These are phyloP conservation scores for Nitzschia putrida DNA, from an alignment of 108 stramenopile genomes.

Conservation along the genomic window DNA sequence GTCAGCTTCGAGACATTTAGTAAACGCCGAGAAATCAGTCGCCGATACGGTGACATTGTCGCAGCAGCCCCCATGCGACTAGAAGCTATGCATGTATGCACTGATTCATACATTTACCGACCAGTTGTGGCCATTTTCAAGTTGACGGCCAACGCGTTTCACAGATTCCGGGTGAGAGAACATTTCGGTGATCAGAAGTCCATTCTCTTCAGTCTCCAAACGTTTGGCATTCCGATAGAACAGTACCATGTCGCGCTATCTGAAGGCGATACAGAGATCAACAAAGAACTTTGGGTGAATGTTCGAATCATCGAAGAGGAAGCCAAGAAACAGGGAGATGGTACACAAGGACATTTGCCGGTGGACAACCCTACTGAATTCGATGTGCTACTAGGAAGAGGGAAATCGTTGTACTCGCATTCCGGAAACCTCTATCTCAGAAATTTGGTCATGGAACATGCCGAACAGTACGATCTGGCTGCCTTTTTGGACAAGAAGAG, in stretches of 20 bases:
- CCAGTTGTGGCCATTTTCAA: slow-evolving; percentile 6
- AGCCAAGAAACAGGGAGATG: too few species aligned
- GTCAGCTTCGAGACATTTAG: background rate
- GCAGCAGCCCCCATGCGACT: slow-evolving; percentile 4
- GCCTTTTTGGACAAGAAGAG: slow-evolving; percentile 15
- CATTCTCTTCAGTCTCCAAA: slow-evolving; percentile 1
- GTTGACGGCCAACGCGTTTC: background rate
- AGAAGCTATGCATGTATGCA: slow-evolving; percentile 16
- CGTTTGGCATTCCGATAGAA: slow-evolving; percentile 15
- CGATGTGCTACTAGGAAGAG: slow-evolving; percentile 30
- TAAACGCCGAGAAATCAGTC: slow-evolving; percentile 9
- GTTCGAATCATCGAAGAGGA: too few species aligned
- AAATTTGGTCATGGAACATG: slow-evolving; percentile 6
- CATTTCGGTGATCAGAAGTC: slow-evolving; percentile 18
- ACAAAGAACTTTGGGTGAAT: too few species aligned
- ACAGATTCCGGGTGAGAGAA: slow-evolving; percentile 4
- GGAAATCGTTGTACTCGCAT: slow-evolving; percentile 18
- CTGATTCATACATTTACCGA: slow-evolving; percentile 3
- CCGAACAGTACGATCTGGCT: slow-evolving; percentile 16
- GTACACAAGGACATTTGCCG: background rate
- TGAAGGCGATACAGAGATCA: too few species aligned
- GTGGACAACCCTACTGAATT: background rate
- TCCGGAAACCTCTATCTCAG: slow-evolving; percentile 23
- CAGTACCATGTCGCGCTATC: too few species aligned
- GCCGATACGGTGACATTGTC: background rate